Evolutionary conservation across 305 asterid species (phyloP).

Genomic region (Fraxinus greggii): DNA sequence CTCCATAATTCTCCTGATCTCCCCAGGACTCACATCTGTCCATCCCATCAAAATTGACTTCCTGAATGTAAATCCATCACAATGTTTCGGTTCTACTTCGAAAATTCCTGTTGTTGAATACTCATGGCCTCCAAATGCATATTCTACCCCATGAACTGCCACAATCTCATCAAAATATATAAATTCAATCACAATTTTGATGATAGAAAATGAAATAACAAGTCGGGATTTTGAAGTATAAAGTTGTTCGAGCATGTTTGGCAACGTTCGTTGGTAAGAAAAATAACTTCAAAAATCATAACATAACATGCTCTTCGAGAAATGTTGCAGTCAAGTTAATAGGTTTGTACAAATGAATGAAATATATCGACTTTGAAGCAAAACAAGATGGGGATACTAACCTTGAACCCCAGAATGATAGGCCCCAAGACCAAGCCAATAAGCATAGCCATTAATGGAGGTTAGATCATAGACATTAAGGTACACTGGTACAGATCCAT

Average conservation of each 20-base stretch:
- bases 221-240: not conserved
- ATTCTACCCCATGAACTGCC: conserved; percentile 72
- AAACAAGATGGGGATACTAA: conserved; percentile 8
- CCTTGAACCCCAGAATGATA: conserved; percentile 89
- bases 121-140: conserved; percentile 75
- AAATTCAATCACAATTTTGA: not conserved
- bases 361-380: not conserved
- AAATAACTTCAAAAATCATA: not conserved
- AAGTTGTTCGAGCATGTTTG: not conserved
- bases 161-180: not conserved
- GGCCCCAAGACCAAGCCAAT: conserved; percentile 88
- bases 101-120: conserved; percentile 65
- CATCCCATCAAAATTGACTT: conserved; percentile 64
- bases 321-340: not conserved
- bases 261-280: not conserved
- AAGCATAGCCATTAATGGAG: conserved; percentile 68
- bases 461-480: conserved; percentile 79
- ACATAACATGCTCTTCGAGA: not conserved
- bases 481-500: conserved; percentile 63
- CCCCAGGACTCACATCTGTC: conserved; percentile 45
- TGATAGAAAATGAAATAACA: not conserved
- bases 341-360: not conserved
- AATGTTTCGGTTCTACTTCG: conserved; percentile 62
- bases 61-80: conserved; percentile 67
- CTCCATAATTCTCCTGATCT: conserved; percentile 54